A percentile compares a stretch with the other conserved stretches of the same genome.
These are phyloP conservation scores for Penicillium sp. DNA, from an alignment of 2,329 filamentous ascomycete species.

Conservation along the genomic window DNA sequence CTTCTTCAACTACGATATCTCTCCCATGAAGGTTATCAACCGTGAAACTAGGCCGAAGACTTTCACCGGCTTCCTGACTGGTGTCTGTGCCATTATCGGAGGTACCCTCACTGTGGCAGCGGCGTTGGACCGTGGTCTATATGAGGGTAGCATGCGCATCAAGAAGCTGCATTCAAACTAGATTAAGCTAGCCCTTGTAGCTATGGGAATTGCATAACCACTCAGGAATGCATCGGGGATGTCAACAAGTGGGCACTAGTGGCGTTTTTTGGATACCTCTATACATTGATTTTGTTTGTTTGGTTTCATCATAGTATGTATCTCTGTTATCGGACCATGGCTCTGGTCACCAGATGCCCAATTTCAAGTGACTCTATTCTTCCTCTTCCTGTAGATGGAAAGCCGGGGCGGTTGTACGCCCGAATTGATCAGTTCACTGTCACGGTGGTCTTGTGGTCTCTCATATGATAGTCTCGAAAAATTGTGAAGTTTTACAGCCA, in stretches of 20 bases:
- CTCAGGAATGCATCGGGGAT: conserved; percentile 4
- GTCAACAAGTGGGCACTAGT: conserved; percentile 16
- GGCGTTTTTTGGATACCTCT: conserved; percentile 26
- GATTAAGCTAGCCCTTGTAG: conserved; percentile 9
- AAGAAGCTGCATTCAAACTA: conserved; percentile 79
- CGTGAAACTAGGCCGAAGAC: conserved; percentile 87
- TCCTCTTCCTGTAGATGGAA: no score
- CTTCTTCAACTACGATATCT: conserved; percentile 99
- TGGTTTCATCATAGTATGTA: conserved; percentile 10
- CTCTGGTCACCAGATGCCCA: not conserved
- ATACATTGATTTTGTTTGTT: conserved; percentile 17
- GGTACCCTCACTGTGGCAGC: conserved; percentile 95
- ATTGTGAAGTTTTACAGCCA: no score
- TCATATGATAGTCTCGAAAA: no score
- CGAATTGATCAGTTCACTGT: no score
- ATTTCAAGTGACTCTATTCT: not conserved
- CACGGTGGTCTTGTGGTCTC: no score
- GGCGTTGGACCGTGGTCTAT: conserved; percentile 86
- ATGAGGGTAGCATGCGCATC: conserved; percentile 81
- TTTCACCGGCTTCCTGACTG: conserved; percentile 89
- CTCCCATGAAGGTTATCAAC: conserved; percentile 99
- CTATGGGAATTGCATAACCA: conserved; percentile 3
- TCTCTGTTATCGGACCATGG: conserved; percentile 6
- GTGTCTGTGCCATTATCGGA: conserved; percentile 91
- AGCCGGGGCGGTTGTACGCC: no score